Conservation (phyloP, 352 stramenopile species). For the Phytopythium ostracodes region DNA sequence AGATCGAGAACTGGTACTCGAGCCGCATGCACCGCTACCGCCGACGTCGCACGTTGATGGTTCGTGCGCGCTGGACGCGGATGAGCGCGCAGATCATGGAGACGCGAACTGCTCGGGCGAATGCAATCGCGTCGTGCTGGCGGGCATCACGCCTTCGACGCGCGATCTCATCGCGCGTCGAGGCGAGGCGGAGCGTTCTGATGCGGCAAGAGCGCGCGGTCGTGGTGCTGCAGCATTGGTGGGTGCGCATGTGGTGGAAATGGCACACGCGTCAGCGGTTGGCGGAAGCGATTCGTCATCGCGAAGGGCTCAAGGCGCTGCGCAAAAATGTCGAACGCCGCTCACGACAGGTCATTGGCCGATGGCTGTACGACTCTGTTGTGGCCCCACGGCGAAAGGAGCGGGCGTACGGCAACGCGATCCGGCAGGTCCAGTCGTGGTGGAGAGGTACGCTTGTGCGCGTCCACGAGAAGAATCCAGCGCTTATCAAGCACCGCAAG, state of each 20-base stretch:
- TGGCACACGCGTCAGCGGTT: constrained; percentile 22
- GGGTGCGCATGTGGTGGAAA: constrained; percentile 31
- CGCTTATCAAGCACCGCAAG: constrained; percentile 47
- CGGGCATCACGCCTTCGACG: constrained; percentile 19
- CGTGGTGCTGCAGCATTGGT: constrained; percentile 37
- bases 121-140: constrained; percentile 35
- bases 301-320: constrained; percentile 18
- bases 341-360: constrained; percentile 16
- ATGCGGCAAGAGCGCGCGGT: constrained; percentile 14
- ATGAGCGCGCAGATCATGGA: constrained; percentile 22
- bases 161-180: constrained; percentile 20
- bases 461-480: constrained; percentile 30
- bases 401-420: constrained; percentile 11
- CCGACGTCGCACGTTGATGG: constrained; percentile 20
- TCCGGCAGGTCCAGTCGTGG: constrained; percentile 49
- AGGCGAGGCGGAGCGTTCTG: constrained; percentile 10
- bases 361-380: constrained; percentile 23
- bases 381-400: constrained; percentile 23
- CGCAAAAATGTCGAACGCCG: constrained; percentile 13
- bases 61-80: constrained; percentile 28
- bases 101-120: constrained; percentile 18
- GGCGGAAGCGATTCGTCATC: constrained; percentile 22
- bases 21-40: constrained; percentile 17
- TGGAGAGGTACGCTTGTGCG: constrained; percentile 67
- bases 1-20: constrained; percentile 48